Base-by-base conservation (phyloP, 1,284 basidiomycete species). In the Melampsora larici-populina region DNA sequence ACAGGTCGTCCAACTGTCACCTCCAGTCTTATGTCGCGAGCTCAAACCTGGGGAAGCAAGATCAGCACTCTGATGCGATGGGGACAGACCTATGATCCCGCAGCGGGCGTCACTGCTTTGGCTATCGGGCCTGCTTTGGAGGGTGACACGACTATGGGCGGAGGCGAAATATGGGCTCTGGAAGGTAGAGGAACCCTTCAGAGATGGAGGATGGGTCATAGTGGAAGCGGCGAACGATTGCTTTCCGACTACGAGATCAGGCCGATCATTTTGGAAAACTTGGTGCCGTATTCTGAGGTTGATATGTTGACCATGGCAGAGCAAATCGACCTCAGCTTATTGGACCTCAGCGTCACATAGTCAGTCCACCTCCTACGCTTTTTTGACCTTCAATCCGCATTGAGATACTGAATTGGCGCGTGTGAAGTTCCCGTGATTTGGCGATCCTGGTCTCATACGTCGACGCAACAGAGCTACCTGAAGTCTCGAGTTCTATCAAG, bases 241-340 rank as follows among this genome's bases (percentile, higher is more conserved):
- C n/a, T 81, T 9, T 81, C 80, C 26, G 82, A 84, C 75, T 81
- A 83, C 64, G 82, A 83, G 69, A 65, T 83, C 18, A 80, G 81
- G 21, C 79, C 80, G 40, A 78, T 82, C n/a, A 73, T 83, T 18
- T 79, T 81, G 1, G 70, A 73, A 58, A 77, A 64, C 18, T 43
- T 80, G 80, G 80, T 71, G 78, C 72, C 63, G 76, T 79, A 26
- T 75, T 81, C 64, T 79, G 82, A 63, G 71, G 78, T 21, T 72
- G 68, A 66, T 80, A 81, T 24, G 74, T 78, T 70, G 70, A 82
- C 49, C 81, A 81, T 78, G 78, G 70, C 66, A 15, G 70, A 78
- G 74, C 73, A 70, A 13, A 62, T 76, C 18, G 60, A 78, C 62
- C 60, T 76, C 40, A 76, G 40, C 29, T 69, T 76, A 24, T 17